Evolutionary conservation across 768 basidiomycete genomes (phyloP).

Genomic region (Peribolospora kevripleyi): DNA sequence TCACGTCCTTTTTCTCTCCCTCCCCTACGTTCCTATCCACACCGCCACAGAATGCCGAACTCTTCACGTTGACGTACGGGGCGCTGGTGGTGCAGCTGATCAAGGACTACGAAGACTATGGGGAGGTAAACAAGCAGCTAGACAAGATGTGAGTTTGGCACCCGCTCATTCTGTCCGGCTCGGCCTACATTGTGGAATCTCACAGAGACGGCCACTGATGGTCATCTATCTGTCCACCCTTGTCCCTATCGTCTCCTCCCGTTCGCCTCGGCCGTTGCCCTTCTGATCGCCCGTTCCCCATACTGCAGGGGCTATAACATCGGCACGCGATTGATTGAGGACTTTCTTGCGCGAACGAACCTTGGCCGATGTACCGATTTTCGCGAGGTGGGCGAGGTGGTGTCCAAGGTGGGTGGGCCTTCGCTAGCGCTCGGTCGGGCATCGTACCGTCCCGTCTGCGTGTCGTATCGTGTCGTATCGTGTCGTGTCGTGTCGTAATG

Average conservation of each 20-base stretch:
- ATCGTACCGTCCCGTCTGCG: too few relatives aligned
- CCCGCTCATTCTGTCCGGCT: not conserved
- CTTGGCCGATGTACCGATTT: slow-evolving; percentile 83
- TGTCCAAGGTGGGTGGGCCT: slow-evolving; percentile 47
- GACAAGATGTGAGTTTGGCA: slow-evolving; percentile 38
- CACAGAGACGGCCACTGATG: too few relatives aligned
- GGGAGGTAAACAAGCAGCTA: slow-evolving; percentile 61
- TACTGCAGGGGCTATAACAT: slow-evolving; percentile 81
- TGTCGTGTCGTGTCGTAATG: not conserved
- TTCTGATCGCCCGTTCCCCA: not conserved
- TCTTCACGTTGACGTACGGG: slow-evolving; percentile 90
- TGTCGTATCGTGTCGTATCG: too few relatives aligned
- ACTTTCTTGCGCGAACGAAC: slow-evolving; percentile 81
- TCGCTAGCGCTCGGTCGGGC: not conserved
- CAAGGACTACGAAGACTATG: slow-evolving; percentile 96
- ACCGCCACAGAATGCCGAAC: slow-evolving; percentile 44
- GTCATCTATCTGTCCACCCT: too few relatives aligned
- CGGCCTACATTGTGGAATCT: too few relatives aligned
- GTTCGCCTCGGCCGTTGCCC: not conserved
- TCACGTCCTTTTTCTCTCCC: not conserved
- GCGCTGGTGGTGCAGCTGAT: slow-evolving; percentile 94
- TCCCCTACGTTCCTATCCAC: not conserved
- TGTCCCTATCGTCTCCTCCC: not conserved
- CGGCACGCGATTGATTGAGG: slow-evolving; percentile 83
- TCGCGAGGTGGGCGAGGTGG: slow-evolving; percentile 78